Evolutionary conservation across 306 rosid species (phyloP), one percentile per base, ranked within the genome.

Genomic region (Mucuna pruriens): DNA sequence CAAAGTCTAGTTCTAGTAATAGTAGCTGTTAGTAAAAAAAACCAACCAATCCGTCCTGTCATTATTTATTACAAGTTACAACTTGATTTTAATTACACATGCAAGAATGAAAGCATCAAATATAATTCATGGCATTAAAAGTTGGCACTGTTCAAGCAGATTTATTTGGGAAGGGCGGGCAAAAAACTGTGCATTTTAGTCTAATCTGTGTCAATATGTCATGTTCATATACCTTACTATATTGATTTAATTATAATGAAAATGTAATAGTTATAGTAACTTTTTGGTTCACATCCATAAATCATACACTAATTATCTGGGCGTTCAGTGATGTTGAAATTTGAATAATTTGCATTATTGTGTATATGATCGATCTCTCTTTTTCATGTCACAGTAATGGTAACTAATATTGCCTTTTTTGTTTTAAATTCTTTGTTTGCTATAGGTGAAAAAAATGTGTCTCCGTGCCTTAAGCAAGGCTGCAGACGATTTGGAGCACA

Each of bases 401-500:
- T 17, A 22, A 38, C 54, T 65, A 10, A 65, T 20, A 4, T 52
- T 26, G 20, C 6, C 45, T 51, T 15, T 20, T 15, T 11, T 17
- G 2, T 58, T 25, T 4, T 12, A 26, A 12, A 4, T 17, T 39
- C 3, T 38, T 3, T 40, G 1, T 11, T 11, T 9, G 25, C 26
- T 55, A 29, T 58, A 80, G 83, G 83, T 80, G 71, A 80, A 70
- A 72, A 80, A 80, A 70, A 80, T 80, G 78, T 57, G 71, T 58
- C 29, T 80, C 17, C 2, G 58, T 11, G 77, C 83, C 42, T 70
- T 80, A 46, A 29, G 58, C 15, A 3, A 3, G 49, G 83, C 83
- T 12, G 83, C 63, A 54, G 26, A 69, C 3, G 34, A 40, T 2
- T 79, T 79, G 77, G 83, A 52, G 42, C 1, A 36, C 1, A 36